phyloP scores from a whole-genome alignment of 768 basidiomycete genomes.

The Harrya chromipes region DNA sequence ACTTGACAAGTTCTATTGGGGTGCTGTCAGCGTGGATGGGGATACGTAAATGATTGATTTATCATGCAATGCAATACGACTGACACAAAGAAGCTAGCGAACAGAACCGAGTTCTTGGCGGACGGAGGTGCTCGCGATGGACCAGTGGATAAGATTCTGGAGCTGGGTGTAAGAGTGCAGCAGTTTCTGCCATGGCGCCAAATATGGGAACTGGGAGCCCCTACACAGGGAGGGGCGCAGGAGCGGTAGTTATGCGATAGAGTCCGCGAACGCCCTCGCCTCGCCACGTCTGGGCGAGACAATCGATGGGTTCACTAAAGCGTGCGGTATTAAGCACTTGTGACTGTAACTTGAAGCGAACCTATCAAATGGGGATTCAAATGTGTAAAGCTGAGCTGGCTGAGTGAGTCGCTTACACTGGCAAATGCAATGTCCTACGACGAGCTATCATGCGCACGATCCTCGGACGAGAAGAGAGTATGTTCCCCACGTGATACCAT shows the following conservation, averaged over 20 bases:
- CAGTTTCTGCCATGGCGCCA: constrained; percentile 88
- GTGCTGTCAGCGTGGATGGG: constrained; percentile 46
- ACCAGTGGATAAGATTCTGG: constrained; percentile 52
- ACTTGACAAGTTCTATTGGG: constrained; percentile 92
- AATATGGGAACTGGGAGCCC: constrained; percentile 84
- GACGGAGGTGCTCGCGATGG: constrained; percentile 19
- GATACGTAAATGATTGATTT: constrained; percentile 1
- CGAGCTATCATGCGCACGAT: not conserved
- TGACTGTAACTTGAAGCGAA: constrained; percentile 83
- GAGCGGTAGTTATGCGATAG: constrained; percentile 41
- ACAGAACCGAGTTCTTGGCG: constrained; percentile 56
- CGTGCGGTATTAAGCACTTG: constrained; percentile 66
- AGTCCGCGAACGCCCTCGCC: constrained; percentile 57
- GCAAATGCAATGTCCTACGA: constrained; percentile 45
- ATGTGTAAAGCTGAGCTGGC: constrained; percentile 21
- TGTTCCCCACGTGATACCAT: constrained; percentile 12
- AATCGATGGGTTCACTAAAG: constrained; percentile 59
- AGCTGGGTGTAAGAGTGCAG: constrained; percentile 76
- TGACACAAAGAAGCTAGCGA: constrained; percentile 80
- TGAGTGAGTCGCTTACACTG: constrained; percentile 33
- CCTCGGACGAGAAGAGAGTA: too few species aligned
- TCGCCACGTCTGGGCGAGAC: constrained; percentile 54
- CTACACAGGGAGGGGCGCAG: constrained; percentile 34
- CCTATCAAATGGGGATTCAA: constrained; percentile 94
- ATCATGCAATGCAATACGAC: constrained; percentile 28